phyloP scores from a whole-genome alignment of 164 flowering plant species.

The Tetrastigma voinierianum region DNA sequence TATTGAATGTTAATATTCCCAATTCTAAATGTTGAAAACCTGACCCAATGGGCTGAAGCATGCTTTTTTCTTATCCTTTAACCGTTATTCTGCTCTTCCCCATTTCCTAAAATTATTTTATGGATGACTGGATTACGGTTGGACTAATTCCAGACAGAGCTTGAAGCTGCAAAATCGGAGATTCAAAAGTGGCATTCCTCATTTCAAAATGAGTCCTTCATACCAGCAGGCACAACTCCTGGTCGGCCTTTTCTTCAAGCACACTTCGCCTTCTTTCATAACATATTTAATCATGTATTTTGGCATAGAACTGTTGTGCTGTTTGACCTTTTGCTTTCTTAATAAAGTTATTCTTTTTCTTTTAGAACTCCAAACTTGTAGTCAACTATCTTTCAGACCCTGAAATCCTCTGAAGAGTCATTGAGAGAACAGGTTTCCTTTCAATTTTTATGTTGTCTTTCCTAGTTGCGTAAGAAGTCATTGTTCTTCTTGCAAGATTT shows the following conservation, averaged over 20 bases:
- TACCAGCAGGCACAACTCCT: slow-evolving; percentile 58
- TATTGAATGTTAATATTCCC: not conserved
- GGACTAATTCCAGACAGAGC: slow-evolving; percentile 56
- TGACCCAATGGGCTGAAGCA: not conserved
- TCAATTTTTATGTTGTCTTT: too few relatives aligned
- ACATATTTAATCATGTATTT: not conserved
- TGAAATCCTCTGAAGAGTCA: slow-evolving; percentile 85
- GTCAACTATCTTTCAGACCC: slow-evolving; percentile 67
- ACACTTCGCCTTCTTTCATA: slow-evolving; percentile 1
- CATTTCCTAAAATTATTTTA: not conserved
- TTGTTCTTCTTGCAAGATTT: not conserved
- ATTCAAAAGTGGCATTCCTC: slow-evolving; percentile 88
- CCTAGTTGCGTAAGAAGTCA: not conserved
- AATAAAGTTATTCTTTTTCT: not conserved
- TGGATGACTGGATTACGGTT: not conserved
- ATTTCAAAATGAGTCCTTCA: slow-evolving; percentile 70
- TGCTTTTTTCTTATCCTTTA: not conserved
- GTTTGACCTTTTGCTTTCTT: too few relatives aligned
- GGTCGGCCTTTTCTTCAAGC: slow-evolving; percentile 37
- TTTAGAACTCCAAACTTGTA: slow-evolving; percentile 71
- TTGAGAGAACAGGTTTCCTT: slow-evolving; percentile 74
- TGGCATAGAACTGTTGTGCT: too few relatives aligned
- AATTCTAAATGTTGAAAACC: not conserved
- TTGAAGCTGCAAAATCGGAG: slow-evolving; percentile 80
- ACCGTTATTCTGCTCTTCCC: not conserved